Evolutionary conservation across 2,329 filamentous ascomycete species (phyloP), one percentile per base, ranked within the genome.

Genomic region (Tolypocladium guangdongense): DNA sequence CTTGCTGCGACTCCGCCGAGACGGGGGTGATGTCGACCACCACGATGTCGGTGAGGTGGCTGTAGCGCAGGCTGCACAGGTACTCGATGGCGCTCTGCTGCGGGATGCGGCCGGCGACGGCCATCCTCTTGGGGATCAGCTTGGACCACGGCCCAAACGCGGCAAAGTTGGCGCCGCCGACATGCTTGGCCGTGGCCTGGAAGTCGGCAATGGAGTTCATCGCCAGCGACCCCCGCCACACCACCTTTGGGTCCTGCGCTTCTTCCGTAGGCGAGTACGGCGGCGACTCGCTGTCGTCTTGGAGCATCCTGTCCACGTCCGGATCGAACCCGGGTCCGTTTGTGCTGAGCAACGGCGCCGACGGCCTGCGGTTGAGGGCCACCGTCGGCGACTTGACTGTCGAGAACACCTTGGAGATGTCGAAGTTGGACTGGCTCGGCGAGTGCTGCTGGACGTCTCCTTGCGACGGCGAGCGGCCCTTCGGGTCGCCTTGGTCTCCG

Each of bases 51-150:
- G 88, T 91, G 50, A 84, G 84, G 51, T 81, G 80, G 65, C 87
- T 92, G 68, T 88, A 95, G 14, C 90, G 83, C 56, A 97, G 76
- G 50, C 89, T 84, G 64, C 90, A 93, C 0, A 99, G 83, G 63
- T 99, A 99, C 56, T 95, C 89, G 54, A 90, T 90, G 12, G 92
- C 93, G 58, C 86, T 87, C 55, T 86, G 80, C 60, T 89, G 83
- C 51, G 88, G 82, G 55, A 99, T 93, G 20, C 93, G 83, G 1
- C 88, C 89, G 49, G 85, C 85, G 24, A 93, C 85, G 7, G 79
- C 82, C 33, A 93, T 74, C 8, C 76, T 78, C 33, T 80, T 74
- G 0, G 90, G 87, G 8, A 96, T 81, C 11, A 97, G 73, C 54
- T 87, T 81, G 20, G 78, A 78, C 90, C 91, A 97, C 0, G 75